phyloP scores from a whole-genome alignment of 2,329 filamentous ascomycete species.

The Colletotrichum chrysophilum region DNA sequence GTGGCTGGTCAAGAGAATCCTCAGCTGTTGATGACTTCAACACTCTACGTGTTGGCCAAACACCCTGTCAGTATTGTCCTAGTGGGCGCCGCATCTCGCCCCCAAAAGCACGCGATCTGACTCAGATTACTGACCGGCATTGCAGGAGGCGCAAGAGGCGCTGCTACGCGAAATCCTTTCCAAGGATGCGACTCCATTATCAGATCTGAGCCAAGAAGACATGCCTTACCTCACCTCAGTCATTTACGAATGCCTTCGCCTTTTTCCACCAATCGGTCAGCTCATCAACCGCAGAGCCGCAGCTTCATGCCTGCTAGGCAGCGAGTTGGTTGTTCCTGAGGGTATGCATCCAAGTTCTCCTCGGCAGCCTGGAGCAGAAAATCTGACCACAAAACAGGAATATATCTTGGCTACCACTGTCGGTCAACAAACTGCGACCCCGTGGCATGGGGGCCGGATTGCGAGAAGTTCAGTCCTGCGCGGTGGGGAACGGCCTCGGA shows the following conservation, averaged over 20 bases:
- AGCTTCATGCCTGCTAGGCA: slow-evolving; percentile 26
- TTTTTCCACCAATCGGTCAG: slow-evolving; percentile 54
- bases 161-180: slow-evolving; percentile 35
- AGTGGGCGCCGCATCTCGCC: not conserved
- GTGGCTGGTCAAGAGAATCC: slow-evolving; percentile 47
- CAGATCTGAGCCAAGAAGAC: slow-evolving; percentile 28
- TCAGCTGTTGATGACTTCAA: slow-evolving; percentile 39
- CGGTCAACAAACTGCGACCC: slow-evolving; percentile 43
- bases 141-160: slow-evolving; percentile 31
- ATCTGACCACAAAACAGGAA: slow-evolving; percentile 26
- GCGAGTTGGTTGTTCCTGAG: slow-evolving; percentile 35
- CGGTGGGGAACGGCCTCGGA: slow-evolving; percentile 41
- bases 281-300: slow-evolving; percentile 49
- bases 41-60: slow-evolving; percentile 40
- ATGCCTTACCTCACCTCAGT: slow-evolving; percentile 48
- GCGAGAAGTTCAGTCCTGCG: slow-evolving; percentile 41
- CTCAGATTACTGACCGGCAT: not conserved
- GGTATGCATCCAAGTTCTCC: not conserved
- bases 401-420: slow-evolving; percentile 45
- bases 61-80: slow-evolving; percentile 26
- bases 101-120: not conserved
- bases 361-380: not conserved
- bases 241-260: slow-evolving; percentile 50
- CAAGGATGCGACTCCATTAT: slow-evolving; percentile 2
- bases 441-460: slow-evolving; percentile 32